Evolutionary conservation across 2,329 filamentous ascomycete genomes (phyloP).

Genomic region (Lasiodiplodia sp.): DNA sequence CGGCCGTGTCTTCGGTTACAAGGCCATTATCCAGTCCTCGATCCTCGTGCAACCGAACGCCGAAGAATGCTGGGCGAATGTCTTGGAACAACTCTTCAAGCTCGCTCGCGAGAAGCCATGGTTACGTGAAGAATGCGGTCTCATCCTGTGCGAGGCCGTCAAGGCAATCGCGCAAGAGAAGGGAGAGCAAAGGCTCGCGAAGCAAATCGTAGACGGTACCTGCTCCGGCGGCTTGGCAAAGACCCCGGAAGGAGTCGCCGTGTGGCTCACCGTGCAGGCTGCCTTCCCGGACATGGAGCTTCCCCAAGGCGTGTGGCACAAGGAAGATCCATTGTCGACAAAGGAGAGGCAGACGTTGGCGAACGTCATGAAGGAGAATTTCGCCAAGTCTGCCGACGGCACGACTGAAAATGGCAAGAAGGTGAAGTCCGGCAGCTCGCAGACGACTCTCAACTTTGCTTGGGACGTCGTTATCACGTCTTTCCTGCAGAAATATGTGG

Average conservation of each 20-base stretch:
- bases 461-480: slow-evolving; percentile 79
- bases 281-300: slow-evolving; percentile 70
- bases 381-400: slow-evolving; percentile 58
- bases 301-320: slow-evolving; percentile 75
- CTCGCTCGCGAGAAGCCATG: slow-evolving; percentile 84
- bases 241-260: slow-evolving; percentile 86
- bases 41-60: slow-evolving; percentile 69
- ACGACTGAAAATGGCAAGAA: slow-evolving; percentile 50
- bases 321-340: slow-evolving; percentile 73
- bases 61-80: slow-evolving; percentile 65
- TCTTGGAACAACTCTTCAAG: slow-evolving; percentile 76
- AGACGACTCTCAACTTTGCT: slow-evolving; percentile 82
- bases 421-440: slow-evolving; percentile 75
- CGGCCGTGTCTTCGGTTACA: slow-evolving; percentile 84
- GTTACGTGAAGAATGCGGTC: slow-evolving; percentile 87
- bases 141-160: slow-evolving; percentile 77
- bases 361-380: slow-evolving; percentile 80
- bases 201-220: slow-evolving; percentile 69
- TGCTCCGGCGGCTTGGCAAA: slow-evolving; percentile 72
- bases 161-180: slow-evolving; percentile 58
- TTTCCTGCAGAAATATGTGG: slow-evolving; percentile 39
- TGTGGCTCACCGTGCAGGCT: slow-evolving; percentile 78
- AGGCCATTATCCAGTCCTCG: slow-evolving; percentile 82
- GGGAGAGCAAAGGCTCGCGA: slow-evolving; percentile 63
- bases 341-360: slow-evolving; percentile 74